Evolutionary conservation across 2,329 filamentous ascomycete species (phyloP).

Genomic region (Colletotrichum neosansevieriae): DNA sequence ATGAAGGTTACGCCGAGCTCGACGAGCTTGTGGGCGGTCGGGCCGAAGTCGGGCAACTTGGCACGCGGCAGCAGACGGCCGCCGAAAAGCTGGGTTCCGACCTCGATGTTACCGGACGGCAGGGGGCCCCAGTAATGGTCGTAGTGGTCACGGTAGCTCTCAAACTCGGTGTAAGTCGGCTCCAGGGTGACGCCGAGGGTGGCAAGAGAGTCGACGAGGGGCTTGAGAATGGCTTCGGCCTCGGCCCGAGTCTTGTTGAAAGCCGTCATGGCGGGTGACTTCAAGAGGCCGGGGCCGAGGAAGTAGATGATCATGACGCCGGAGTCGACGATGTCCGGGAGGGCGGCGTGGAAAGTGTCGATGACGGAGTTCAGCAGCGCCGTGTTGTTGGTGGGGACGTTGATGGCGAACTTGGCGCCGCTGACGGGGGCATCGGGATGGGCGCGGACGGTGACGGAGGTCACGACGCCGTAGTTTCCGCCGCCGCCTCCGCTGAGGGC

Average conservation of each 20-base stretch:
- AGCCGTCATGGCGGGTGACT: constrained; percentile 51
- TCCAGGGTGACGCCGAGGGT: constrained; percentile 44
- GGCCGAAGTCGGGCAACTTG: constrained; percentile 34
- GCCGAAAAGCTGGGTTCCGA: constrained; percentile 46
- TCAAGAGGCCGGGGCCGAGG: constrained; percentile 51
- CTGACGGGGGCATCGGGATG: constrained; percentile 56
- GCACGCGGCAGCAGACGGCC: constrained; percentile 50
- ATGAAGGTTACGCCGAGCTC: constrained; percentile 37
- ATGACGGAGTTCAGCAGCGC: constrained; percentile 50
- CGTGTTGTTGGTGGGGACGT: constrained; percentile 59
- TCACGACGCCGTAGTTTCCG: constrained; percentile 62
- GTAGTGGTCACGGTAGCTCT: constrained; percentile 43
- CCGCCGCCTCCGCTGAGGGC: constrained; percentile 66
- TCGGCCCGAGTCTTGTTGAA: constrained; percentile 57
- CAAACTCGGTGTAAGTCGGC: constrained; percentile 49
- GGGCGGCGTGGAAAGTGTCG: constrained; percentile 40
- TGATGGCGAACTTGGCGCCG: constrained; percentile 32
- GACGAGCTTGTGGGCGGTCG: constrained; percentile 24
- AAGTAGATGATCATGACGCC: constrained; percentile 39
- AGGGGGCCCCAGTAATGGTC: constrained; percentile 40
- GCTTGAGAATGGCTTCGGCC: constrained; percentile 54
- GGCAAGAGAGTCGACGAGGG: constrained; percentile 51
- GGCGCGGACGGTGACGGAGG: constrained; percentile 65
- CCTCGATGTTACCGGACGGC: constrained; percentile 46
- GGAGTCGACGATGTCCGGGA: constrained; percentile 34